Base-by-base conservation (phyloP, 768 basidiomycete genomes). In the Boletus pseudo-olivaceus region DNA sequence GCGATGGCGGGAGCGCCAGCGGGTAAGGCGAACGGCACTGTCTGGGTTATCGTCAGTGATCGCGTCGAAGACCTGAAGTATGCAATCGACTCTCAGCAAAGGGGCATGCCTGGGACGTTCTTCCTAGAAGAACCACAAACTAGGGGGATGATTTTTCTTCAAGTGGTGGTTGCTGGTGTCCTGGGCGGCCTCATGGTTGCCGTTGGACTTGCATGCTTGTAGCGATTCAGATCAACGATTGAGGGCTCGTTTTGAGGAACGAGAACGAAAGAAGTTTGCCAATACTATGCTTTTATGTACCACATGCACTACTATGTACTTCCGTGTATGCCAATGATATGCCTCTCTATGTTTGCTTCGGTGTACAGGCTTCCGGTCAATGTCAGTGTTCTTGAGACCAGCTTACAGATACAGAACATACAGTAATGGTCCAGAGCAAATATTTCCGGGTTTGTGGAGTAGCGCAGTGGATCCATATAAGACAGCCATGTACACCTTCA, bases 41-140 rank as follows among this genome's bases (percentile, higher is more conserved):
- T 63, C 14, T 70, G 69, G 69, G 67, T 70, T 41, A 49, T 70
- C 41, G 58, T 70, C 49, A 70, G 69, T 27, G 69, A 72, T 49
- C 50, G 61, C 17, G 39, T 65, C n/a, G 71, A 71, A 55, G 69
- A 72, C 48, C 56, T 70, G 49, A 63, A 59, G 49, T 70, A 70
- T 19, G 70, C 70, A 14, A 51, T 70, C 34, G 65, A 70, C 53
- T 67, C 65, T 33, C 69, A 70, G 45, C 69, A 62, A 44, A 57
- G 56, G 7, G 61, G 64, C 4, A 71, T 70, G 71, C 69, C 71
- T 20, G 71, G 71, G 9, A 61, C 58, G 30, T 54, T 70, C 33
- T 62, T 70, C 47, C 45, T 40, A 6, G 62, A 68, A 10, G 58
- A 59, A 43, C 47, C 51, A 8, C 58, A 47, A 34, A 47, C 49